Evolutionary conservation across 1,284 basidiomycete genomes (phyloP), one percentile per base, ranked within the genome.

Genomic region (Fomes fomentarius): DNA sequence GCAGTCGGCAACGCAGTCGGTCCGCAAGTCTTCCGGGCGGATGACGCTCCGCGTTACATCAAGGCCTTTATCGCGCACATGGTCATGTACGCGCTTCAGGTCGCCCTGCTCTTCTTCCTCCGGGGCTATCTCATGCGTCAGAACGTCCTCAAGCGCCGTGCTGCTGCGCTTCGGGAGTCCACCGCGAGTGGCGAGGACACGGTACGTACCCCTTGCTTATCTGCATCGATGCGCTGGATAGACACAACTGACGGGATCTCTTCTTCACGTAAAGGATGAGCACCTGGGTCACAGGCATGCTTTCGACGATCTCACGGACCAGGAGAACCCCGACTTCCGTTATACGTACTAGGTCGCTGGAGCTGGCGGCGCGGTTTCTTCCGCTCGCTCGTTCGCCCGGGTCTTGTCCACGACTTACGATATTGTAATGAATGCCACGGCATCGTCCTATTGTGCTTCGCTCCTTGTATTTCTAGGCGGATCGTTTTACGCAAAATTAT

Each of bases 31-130:
- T 81, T 81, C 67, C 74, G 73, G 28, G 69, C 70, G 39, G 71
- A 76, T 52, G 80, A 81, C 61, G 63, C 66, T 0, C 80, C 80
- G 21, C 73, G 76, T 24, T 82, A 82, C 61, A 69, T 75, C 52
- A 75, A 73, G 38, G 80, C 79, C 1, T 81, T 81, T 58, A 67
- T 77, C 28, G 76, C 71, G 1, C 81, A 83, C 51, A 71, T 81
- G 30, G 71, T 77, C 31, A 71, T 81, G 50, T 82, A 81, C 55
- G 76, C 71, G 22, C 61, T 81, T 24, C 80, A 81, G 58, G 67
- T 82, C 24, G 63, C 63, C 10, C 66, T 73, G 4, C 76, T 81
- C 42, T 58, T 76, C 11, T 61, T 73, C 42, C 69, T 82, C 35
- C 76, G 81, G 17, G 30, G 76, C 21, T 47, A 47, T 40, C 31